Conservation (phyloP, 2,329 filamentous ascomycete genomes). For the Apiospora saccharicola region DNA sequence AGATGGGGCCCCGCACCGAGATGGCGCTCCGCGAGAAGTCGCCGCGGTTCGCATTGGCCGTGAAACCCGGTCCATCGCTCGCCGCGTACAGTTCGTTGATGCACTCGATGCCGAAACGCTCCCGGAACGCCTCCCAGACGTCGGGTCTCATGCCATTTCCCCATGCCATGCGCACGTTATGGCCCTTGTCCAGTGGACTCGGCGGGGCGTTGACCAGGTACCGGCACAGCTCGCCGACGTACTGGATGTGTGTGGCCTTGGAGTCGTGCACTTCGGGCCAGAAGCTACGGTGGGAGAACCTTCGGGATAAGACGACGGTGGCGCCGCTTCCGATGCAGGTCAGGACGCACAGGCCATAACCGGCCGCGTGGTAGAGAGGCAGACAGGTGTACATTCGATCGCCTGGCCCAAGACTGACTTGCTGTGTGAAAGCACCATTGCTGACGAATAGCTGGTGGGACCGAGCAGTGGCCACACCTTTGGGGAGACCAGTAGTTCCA, state of each 20-base stretch:
- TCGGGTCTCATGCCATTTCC: conserved; percentile 74
- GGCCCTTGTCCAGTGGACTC: conserved; percentile 63
- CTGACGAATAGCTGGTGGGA: conserved; percentile 39
- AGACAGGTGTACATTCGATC: conserved; percentile 79
- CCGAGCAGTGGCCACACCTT: conserved; percentile 69
- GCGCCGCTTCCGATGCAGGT: conserved; percentile 56
- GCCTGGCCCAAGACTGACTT: conserved; percentile 34
- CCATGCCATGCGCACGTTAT: conserved; percentile 64
- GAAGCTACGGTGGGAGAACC: conserved; percentile 74
- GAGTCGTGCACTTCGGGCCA: conserved; percentile 75
- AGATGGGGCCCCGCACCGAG: conserved; percentile 71
- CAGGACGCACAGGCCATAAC: conserved; percentile 60
- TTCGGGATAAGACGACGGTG: conserved; percentile 67
- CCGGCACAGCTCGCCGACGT: conserved; percentile 79
- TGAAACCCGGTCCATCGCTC: conserved; percentile 71
- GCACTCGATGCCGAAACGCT: conserved; percentile 66
- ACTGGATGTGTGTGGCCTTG: conserved; percentile 72
- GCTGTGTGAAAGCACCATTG: conserved; percentile 28
- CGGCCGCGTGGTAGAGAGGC: conserved; percentile 80
- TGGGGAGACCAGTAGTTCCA: conserved; percentile 78
- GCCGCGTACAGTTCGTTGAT: conserved; percentile 80
- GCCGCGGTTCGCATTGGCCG: conserved; percentile 65
- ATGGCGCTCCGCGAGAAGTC: conserved; percentile 69
- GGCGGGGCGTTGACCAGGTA: conserved; percentile 75
- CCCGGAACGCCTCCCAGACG: conserved; percentile 69